These are phyloP conservation scores for Lachancea kluyveri DNA, from an alignment of 805 yeast species.

Conservation along the genomic window DNA sequence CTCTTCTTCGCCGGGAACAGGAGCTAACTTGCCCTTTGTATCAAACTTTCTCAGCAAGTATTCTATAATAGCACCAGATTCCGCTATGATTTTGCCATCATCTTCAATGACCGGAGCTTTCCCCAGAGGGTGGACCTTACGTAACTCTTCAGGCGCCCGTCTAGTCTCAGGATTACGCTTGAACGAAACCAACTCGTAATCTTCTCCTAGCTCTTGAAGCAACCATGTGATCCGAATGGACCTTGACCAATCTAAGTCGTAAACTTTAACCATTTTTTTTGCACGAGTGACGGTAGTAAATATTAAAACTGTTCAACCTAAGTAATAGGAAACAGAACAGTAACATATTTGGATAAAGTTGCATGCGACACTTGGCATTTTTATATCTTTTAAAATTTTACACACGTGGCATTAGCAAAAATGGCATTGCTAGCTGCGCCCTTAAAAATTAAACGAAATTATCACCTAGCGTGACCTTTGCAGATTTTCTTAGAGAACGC, in stretches of 20 bases:
- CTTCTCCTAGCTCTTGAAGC: slow-evolving; percentile 51
- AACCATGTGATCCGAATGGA: slow-evolving; percentile 58
- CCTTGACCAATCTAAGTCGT: slow-evolving; percentile 39
- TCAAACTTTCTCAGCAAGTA: slow-evolving; percentile 49
- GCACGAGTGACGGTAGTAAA: no score
- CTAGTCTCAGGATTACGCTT: slow-evolving; percentile 41
- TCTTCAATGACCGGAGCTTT: slow-evolving; percentile 54
- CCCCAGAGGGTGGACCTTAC: slow-evolving; percentile 54
- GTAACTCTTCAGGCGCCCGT: slow-evolving; percentile 45
- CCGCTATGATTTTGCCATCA: slow-evolving; percentile 39
- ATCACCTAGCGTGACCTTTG: no score
- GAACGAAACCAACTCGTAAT: slow-evolving; percentile 49
- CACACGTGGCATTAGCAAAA: no score
- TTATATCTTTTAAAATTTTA: no score
- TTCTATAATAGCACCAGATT: slow-evolving; percentile 53
- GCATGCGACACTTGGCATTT: no score
- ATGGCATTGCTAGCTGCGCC: no score
- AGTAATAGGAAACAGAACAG: no score
- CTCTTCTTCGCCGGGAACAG: slow-evolving; percentile 35
- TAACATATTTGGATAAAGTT: no score
- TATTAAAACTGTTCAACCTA: no score
- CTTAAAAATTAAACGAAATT: no score
- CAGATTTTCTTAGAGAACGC: no score
- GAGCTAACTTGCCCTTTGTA: slow-evolving; percentile 34
- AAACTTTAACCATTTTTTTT: slow-evolving; percentile 18